Conservation (phyloP, 345 rosid genomes). For the Pistacia integerrima region DNA sequence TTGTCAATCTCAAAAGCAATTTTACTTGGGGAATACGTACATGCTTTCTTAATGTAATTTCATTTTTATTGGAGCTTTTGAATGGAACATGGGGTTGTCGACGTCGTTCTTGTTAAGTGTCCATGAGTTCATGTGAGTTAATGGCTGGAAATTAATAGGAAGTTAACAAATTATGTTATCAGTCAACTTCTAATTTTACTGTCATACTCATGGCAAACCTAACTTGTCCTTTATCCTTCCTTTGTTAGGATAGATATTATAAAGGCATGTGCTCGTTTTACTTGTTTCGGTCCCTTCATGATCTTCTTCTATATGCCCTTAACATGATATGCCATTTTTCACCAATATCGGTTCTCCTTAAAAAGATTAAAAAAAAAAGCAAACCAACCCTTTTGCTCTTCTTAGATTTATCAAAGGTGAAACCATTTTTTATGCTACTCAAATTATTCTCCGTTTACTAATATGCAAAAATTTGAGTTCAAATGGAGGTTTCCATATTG, state of each 20-base stretch:
- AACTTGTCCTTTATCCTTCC: slow-evolving; percentile 23
- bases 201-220: slow-evolving; percentile 20
- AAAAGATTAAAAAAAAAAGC: slow-evolving; percentile 3
- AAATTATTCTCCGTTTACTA: neutral
- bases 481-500: neutral
- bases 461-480: neutral
- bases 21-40: neutral
- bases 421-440: neutral
- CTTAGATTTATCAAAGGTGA: neutral
- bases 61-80: neutral
- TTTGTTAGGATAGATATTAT: neutral
- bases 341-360: neutral
- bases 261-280: slow-evolving; percentile 2
- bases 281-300: neutral
- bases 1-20: neutral
- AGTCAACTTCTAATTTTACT: slow-evolving; percentile 1
- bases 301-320: neutral
- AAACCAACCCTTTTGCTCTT: neutral
- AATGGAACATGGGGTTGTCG: slow-evolving; percentile 9
- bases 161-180: slow-evolving; percentile 25
- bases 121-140: slow-evolving; percentile 13
- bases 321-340: neutral
- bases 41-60: neutral
- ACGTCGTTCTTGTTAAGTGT: neutral
- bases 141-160: neutral